Evolutionary conservation across 306 rosid genomes (phyloP), one percentile per base, ranked within the genome.

Genomic region (Trifolium fragiferum): DNA sequence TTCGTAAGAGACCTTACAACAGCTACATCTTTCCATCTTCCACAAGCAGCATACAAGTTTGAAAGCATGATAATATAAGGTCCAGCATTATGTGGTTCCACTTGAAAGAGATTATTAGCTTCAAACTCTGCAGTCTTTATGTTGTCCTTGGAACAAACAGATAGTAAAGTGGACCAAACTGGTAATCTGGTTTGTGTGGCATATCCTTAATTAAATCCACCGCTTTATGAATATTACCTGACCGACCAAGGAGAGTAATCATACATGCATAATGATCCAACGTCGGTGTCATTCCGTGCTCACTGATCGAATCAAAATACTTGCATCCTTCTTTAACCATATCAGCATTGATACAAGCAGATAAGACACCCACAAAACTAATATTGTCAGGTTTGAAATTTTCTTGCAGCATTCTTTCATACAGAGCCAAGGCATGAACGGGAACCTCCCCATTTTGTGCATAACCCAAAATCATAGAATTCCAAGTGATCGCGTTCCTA

Each of bases 1-100:
- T 79, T 82, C 86, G 79, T 85, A 16, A 79, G 76, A 68, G 84
- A 82, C 60, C 89, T 79, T 40, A 79, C 73, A 33, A 3, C 25
- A 19, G 82, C 89, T 33, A 82, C 84, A 63, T 82, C 84, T 38
- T 82, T 73, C 89, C 86, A 85, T 82, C 82, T 85, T 60, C 82
- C 79, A 68, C 80, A 79, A 55, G 82, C 82, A 64, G 86, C 89
- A 76, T 82, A 82, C 78, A 85, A 79, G 76, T 82, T 85, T 73
- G 89, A 82, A 70, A 82, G 83, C 84, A 73, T 76, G 69, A 82
- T n/a, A n/a, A n/a, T 79, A 76, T 85, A 85, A 72, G 86, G 80
- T 73, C 76, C 84, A 55, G 82, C 89, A 82, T 73, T 79, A 64
- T 47, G 76, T 49, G 86, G 86, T 55, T 85, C 82, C 78, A 82